Evolutionary conservation across 2,329 filamentous ascomycete species (phyloP), one percentile per base, ranked within the genome.

Genomic region (Aquanectria penicillioides): DNA sequence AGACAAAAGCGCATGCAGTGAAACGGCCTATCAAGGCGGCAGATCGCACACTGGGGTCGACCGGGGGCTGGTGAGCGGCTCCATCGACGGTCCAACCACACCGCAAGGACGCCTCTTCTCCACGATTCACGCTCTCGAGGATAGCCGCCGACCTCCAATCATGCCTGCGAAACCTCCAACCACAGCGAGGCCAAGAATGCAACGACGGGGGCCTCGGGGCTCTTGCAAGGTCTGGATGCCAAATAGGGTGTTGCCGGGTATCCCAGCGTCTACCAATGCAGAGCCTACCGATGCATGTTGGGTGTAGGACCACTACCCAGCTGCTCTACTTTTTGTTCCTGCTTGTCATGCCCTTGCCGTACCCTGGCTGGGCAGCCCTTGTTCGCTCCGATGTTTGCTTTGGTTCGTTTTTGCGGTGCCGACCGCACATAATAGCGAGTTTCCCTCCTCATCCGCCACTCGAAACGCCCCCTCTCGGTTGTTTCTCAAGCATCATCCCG

Each of bases 11-110:
- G 64, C 61, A 41, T 69, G 65, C 65, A 68, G 58, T 22, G 23
- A 55, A 12, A 34, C 34, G 56, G 55, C 69, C 69, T 67, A 71
- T 71, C 69, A 69, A 59, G 51, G 25, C 56, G 46, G 61, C 52
- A 61, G 57, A 66, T 67, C 37, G 23, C 33, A n/a, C 18, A 41
- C 33, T 25, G 31, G 54, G 47, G 57, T 23, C 49, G 46, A 48
- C 44, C 43, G 40, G 67, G 67, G 56, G 41, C 31, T 31, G 33
- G 34, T 49, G 53, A 59, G 63, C 59, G 59, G 57, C 40, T 61
- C 50, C 37, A 17, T 18, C 26, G 9, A 7, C 20, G 41, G 60
- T n/a, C 67, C 67, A 69, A 69, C 65, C 57, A 57, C 44, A 62
- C 37, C 34, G 33, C 48, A 25, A 47, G 40, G 22, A 56, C 51